These are phyloP conservation scores for Mycosarcoma mackinlayi DNA, from an alignment of 1,284 basidiomycete genomes.

Conservation along the genomic window DNA sequence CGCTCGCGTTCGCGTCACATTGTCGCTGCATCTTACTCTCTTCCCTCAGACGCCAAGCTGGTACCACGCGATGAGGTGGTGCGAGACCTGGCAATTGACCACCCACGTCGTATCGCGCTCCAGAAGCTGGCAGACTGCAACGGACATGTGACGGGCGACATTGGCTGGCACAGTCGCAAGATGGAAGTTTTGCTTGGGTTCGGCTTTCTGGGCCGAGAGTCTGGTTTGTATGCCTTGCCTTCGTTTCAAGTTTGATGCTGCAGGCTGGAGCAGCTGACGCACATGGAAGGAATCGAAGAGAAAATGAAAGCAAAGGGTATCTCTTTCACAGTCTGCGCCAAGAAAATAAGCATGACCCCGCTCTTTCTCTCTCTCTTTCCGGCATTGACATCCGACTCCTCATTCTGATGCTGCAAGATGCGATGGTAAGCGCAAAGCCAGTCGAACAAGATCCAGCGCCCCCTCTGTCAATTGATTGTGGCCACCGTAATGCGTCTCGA, in stretches of 20 bases:
- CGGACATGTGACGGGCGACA: conserved; percentile 86
- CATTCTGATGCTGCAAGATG: conserved; percentile 6
- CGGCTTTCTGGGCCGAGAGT: conserved; percentile 90
- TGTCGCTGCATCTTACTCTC: conserved; percentile 15
- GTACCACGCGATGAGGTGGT: conserved; percentile 63
- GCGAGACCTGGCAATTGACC: conserved; percentile 75
- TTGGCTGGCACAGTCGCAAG: conserved; percentile 95
- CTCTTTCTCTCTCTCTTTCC: too few species aligned
- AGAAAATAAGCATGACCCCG: background rate
- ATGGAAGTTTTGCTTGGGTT: conserved; percentile 94
- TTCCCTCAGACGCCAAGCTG: conserved; percentile 29
- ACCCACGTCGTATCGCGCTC: conserved; percentile 78
- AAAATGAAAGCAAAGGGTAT: background rate
- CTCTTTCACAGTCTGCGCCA: background rate
- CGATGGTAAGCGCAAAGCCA: conserved; percentile 20
- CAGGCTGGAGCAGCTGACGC: too few species aligned
- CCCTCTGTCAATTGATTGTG: conserved; percentile 53
- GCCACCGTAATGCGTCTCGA: conserved; percentile 49
- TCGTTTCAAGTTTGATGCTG: conserved; percentile 58
- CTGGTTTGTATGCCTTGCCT: conserved; percentile 79
- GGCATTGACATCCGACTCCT: background rate
- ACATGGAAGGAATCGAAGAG: background rate
- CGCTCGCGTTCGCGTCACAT: conserved; percentile 52
- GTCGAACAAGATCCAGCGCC: conserved; percentile 45
- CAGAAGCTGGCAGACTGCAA: conserved; percentile 81